Evolutionary conservation across 169 alveolate genomes (phyloP), one percentile per base, ranked within the genome.

Genomic region (Pseudocohnilembus persalinus): DNA sequence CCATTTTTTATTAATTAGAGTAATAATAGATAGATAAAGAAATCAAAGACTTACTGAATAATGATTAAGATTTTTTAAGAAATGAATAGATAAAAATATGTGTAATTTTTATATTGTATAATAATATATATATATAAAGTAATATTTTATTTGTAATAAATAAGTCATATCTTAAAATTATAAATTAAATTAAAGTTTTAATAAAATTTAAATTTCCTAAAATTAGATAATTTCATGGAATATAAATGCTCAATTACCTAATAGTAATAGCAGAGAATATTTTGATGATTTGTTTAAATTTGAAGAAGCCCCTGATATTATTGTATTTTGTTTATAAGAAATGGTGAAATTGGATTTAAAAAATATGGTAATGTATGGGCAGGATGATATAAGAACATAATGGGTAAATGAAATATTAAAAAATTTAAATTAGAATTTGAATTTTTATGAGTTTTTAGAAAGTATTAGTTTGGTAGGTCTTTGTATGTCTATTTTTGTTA

Each of bases 311-410:
- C 68, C 68, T 11, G 87, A 86, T 29, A 28, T 86, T 24, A 35
- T 86, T 29, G 79, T 86, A 0, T 34, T 86, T 1, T 65, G 87
- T 25, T 35, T 86, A 29, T 33, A 86, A 86, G 90, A 86, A 74
- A 80, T 86, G 26, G 81, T 63, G 0, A 30, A 86, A 81, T 49
- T 75, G 16, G 80, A 82, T 27, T 83, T 85, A 30, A 72, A 79
- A 15, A 81, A 81, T 31, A 65, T 86, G 34, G 63, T 83, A 75
- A 68, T 32, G 15, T 11, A 29, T 16, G 31, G 75, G 25, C 26
- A 35, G 30, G 82, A 74, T 31, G 49, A 31, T 29, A 72, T 65
- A 0, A 24, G n/a, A 73, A 73, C 11, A 31, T 28, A 49, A 31
- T 75, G 83, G 83, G 29, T 27, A n/a, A 29, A 33, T 34, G 30